Percentiles rank a stretch among this genome's conserved stretches.
phyloP scores from a whole-genome alignment of 176 grass and related monocot species.

The Carex littledalei region DNA sequence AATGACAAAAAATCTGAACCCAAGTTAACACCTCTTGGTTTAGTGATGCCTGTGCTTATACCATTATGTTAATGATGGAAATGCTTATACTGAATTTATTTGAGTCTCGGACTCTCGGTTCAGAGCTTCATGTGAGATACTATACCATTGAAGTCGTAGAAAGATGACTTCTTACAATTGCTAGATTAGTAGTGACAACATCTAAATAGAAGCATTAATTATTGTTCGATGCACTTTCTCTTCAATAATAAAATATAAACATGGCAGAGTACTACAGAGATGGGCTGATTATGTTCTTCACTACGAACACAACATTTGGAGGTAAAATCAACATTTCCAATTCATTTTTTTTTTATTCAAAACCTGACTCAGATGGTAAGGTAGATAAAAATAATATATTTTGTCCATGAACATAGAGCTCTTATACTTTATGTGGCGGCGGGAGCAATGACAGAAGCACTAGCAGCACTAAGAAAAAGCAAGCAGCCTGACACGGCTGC shows the following conservation, averaged over 20 bases:
- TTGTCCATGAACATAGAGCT: constrained; percentile 41
- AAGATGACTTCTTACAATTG: background rate
- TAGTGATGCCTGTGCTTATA: background rate
- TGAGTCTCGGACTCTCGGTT: too few species aligned
- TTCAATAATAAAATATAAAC: constrained; percentile 10
- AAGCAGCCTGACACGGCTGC: constrained; percentile 77
- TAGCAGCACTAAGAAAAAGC: constrained; percentile 64
- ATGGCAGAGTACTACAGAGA: constrained; percentile 71
- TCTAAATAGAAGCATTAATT: background rate
- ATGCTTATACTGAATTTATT: background rate
- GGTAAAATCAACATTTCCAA: constrained; percentile 38
- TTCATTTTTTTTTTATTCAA: background rate
- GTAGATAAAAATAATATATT: constrained; percentile 21
- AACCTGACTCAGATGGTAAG: background rate
- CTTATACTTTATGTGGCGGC: constrained; percentile 84
- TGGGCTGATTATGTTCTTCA: constrained; percentile 90
- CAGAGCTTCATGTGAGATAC: background rate
- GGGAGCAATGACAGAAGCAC: constrained; percentile 79
- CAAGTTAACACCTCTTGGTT: background rate
- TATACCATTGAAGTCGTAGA: background rate
- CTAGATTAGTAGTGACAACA: background rate
- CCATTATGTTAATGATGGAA: background rate
- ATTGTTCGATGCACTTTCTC: constrained; percentile 1
- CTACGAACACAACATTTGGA: constrained; percentile 94
- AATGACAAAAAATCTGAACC: background rate